A percentile compares a stretch with the other conserved stretches of the same genome.
Conservation (phyloP, 306 rosid genomes). For the Pterocarpus macrocarpus region DNA sequence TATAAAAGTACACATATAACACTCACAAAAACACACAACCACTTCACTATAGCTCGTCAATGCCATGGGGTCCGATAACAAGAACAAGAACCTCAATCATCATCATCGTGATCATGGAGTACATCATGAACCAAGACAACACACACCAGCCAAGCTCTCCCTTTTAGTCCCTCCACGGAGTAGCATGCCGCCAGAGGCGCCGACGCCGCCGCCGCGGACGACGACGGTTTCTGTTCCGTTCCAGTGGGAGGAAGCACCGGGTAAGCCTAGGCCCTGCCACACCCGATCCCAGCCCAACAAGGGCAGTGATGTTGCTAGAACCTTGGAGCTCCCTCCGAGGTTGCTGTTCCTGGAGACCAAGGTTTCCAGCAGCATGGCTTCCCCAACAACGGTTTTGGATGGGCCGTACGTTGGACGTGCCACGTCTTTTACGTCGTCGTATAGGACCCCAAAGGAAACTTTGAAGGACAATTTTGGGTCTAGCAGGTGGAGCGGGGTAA, state of each 20-base stretch:
- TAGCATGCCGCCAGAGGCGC: conserved; percentile 46
- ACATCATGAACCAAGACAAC: neutral
- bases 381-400: conserved; percentile 79
- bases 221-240: conserved; percentile 71
- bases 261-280: conserved; percentile 65
- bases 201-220: conserved; percentile 63
- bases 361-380: conserved; percentile 44
- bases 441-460: conserved; percentile 46
- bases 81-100: neutral
- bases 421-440: conserved; percentile 56
- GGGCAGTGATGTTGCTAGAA: conserved; percentile 39
- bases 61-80: conserved; percentile 31
- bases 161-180: conserved; percentile 47
- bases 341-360: conserved; percentile 53
- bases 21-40: neutral
- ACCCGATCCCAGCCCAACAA: conserved; percentile 38
- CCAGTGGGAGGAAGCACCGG: conserved; percentile 94
- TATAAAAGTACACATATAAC: conserved; percentile 39
- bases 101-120: neutral
- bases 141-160: conserved; percentile 54
- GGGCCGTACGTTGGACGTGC: conserved; percentile 71
- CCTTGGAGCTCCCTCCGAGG: conserved; percentile 93
- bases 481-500: conserved; percentile 70
- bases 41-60: conserved; percentile 30
- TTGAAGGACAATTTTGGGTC: conserved; percentile 57